These are phyloP conservation scores for Hanseniaspora guilliermondii DNA, from an alignment of 805 yeast genomes.

Conservation along the genomic window DNA sequence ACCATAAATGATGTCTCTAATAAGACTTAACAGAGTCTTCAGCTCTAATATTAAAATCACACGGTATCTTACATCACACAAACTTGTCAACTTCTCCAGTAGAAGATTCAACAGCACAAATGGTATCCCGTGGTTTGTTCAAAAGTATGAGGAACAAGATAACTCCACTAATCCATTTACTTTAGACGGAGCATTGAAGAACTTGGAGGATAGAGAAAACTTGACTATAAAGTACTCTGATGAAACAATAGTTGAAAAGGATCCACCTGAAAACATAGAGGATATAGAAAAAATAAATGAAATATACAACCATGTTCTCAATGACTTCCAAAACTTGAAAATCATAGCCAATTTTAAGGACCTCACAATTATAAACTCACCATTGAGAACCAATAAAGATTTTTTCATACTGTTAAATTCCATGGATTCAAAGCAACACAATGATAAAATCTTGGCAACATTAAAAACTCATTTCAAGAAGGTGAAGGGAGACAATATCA, in stretches of 20 bases:
- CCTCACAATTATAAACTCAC: constrained; percentile 1
- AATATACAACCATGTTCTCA: not conserved
- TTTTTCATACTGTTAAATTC: constrained; percentile 5
- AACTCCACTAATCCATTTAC: not conserved
- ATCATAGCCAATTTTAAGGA: constrained; percentile 1
- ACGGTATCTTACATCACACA: not conserved
- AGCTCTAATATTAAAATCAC: not conserved
- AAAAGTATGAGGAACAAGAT: constrained; percentile 6
- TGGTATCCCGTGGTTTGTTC: constrained; percentile 10
- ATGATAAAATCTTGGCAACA: not conserved
- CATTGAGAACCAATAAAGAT: not conserved
- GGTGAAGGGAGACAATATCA: not conserved
- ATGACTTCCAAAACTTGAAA: not conserved
- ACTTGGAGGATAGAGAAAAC: not conserved
- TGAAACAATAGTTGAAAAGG: not conserved
- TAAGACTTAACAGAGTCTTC: not conserved
- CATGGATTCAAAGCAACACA: constrained; percentile 13
- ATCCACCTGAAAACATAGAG: constrained; percentile 5
- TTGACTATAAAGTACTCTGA: constrained; percentile 1
- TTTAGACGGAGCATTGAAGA: not conserved
- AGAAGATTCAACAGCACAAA: not conserved
- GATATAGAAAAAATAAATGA: not conserved
- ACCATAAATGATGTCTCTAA: not conserved
- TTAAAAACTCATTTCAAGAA: constrained; percentile 1
- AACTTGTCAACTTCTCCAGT: not conserved